A percentile compares a stretch with the other conserved stretches of the same genome.
These are phyloP conservation scores for Cardiospermum halicacabum DNA, from an alignment of 345 rosid genomes.

Conservation along the genomic window DNA sequence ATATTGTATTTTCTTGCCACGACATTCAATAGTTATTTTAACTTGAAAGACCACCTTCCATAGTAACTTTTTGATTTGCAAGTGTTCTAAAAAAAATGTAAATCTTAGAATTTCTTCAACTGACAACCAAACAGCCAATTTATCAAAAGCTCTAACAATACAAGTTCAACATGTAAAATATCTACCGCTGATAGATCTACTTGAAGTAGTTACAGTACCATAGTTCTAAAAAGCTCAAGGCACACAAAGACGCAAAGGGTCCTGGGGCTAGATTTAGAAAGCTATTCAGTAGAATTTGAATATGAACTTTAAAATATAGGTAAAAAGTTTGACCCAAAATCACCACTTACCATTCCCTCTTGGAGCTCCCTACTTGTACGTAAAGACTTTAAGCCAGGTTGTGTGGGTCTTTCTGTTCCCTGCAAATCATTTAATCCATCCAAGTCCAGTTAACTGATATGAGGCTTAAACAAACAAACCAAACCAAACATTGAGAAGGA, in stretches of 20 bases:
- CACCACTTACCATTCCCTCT: conserved; percentile 76
- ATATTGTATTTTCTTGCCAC: no score
- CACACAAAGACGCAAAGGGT: background rate
- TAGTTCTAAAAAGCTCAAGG: background rate
- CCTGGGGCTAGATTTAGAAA: no score
- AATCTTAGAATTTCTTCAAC: no score
- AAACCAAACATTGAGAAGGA: background rate
- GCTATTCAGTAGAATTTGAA: background rate
- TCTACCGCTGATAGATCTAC: no score
- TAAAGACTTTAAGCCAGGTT: conserved; percentile 72
- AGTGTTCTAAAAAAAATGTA: no score
- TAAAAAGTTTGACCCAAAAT: conserved; percentile 2
- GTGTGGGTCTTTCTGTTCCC: conserved; percentile 67
- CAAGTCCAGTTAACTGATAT: conserved; percentile 6
- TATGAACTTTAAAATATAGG: background rate
- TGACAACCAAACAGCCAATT: no score
- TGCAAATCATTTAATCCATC: conserved; percentile 21
- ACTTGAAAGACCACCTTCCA: no score
- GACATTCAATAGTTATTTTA: no score
- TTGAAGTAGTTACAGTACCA: no score
- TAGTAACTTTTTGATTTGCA: no score
- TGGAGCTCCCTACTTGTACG: conserved; percentile 68
- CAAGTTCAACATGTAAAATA: no score
- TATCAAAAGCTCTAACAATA: no score
- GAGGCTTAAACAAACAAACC: background rate